A percentile compares a stretch with the other conserved stretches of the same genome.
phyloP scores from a whole-genome alignment of 306 rosid genomes.

The Quercus rubra region DNA sequence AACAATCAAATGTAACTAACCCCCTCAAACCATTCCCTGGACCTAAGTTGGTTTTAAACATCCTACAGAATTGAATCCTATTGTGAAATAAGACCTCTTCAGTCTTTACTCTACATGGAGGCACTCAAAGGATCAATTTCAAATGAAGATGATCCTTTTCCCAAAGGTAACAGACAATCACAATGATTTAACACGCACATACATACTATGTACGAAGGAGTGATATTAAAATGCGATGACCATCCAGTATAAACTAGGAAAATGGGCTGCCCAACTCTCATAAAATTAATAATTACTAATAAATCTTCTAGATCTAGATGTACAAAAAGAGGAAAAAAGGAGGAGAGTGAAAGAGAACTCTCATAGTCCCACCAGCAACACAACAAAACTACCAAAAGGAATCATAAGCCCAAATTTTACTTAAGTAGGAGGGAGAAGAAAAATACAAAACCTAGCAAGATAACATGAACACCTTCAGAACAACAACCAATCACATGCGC shows the following conservation, averaged over 20 bases:
- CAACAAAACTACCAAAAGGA: slow-evolving; percentile 28
- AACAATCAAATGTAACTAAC: no score
- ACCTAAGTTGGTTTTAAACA: no score
- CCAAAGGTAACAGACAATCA: background rate
- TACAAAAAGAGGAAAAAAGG: slow-evolving; percentile 1
- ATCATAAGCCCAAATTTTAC: slow-evolving; percentile 34
- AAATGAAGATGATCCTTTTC: no score
- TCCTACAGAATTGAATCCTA: no score
- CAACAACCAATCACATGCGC: slow-evolving; percentile 40
- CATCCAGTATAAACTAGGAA: background rate
- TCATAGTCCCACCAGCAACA: slow-evolving; percentile 29
- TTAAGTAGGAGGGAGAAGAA: slow-evolving; percentile 25
- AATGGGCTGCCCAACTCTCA: background rate
- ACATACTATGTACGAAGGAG: background rate
- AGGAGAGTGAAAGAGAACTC: background rate
- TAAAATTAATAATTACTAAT: slow-evolving; percentile 16
- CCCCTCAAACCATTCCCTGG: no score
- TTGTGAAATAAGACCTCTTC: no score
- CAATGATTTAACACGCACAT: background rate
- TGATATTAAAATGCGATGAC: background rate
- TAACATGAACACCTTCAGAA: slow-evolving; percentile 43
- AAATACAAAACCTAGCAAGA: slow-evolving; percentile 18
- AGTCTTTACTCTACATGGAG: background rate
- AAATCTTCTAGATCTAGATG: slow-evolving; percentile 32
- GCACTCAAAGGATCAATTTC: background rate